Evolutionary conservation across 495 filamentous ascomycete genomes (phyloP).

Genomic region (Neurospora sp.): DNA sequence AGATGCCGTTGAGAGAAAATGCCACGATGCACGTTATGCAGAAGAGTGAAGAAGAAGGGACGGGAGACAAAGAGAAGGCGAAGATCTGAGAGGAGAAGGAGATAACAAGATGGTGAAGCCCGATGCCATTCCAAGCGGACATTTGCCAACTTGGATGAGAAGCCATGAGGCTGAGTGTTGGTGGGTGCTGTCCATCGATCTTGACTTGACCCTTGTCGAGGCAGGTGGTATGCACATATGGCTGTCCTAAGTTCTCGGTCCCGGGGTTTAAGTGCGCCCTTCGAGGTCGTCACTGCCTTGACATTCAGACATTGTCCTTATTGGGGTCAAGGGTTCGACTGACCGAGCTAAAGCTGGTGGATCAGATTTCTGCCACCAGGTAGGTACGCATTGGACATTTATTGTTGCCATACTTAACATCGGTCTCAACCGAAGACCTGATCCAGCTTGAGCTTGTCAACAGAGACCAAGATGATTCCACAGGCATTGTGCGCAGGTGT

Average conservation of each 20-base stretch:
- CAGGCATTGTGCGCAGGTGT: neutral
- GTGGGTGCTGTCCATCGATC: neutral
- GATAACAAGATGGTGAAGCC: neutral
- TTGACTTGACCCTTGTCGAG: neutral
- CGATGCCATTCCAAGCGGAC: neutral
- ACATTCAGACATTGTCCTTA: neutral
- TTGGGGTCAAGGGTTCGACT: neutral
- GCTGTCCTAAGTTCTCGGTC: neutral
- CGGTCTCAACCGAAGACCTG: neutral
- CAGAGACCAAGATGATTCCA: neutral
- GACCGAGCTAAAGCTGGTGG: neutral
- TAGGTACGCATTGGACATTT: neutral
- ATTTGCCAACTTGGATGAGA: neutral
- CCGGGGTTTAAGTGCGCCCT: neutral
- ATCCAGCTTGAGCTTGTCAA: neutral
- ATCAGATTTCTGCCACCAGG: neutral
- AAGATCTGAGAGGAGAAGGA: neutral
- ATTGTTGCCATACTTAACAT: neutral
- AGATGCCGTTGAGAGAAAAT: neutral
- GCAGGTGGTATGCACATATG: neutral
- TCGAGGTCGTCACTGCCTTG: neutral
- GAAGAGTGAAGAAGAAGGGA: neutral
- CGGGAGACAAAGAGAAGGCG: neutral
- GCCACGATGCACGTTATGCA: neutral
- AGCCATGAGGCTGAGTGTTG: neutral